Base-by-base conservation (phyloP, 2,329 filamentous ascomycete species). In the Ophiocordyceps camponoti-floridani region DNA sequence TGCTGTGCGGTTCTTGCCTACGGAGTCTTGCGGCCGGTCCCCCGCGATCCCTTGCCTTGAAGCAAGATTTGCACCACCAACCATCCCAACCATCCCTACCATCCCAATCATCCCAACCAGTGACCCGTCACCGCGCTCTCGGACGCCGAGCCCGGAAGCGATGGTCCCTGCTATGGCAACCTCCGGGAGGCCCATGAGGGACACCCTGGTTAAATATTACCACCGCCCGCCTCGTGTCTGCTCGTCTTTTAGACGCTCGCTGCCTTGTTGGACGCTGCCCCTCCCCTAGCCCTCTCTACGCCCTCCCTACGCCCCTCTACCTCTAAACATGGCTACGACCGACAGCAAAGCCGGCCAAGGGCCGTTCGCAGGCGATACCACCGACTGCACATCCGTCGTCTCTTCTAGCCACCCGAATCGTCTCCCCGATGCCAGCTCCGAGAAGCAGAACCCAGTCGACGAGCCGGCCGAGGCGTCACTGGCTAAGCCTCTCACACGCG, bases 401-500 rank as follows among this genome's bases (percentile, higher is more conserved):
- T 38, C 35, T 6, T 19, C 35, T n/a, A 16, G n/a, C 35, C 7
- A 18, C n/a, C 35, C 35, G 7, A 18, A 18, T 38, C 35, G 16
- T 16, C 35, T 38, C 16, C 35, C 35, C 4, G 35, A 10, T 18
- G 16, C 35, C 35, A 16, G 10, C 2, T 38, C 35, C 7, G 35
- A 38, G 35, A 38, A 38, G 35, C 35, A 18, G 35, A 16, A 18
- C 10, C 16, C 35, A 4, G 9, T 38, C 9, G 35, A 38, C 35
- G 35, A 38, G 16, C n/a, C n/a, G n/a, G 10, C 35, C 10, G 16
- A n/a, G 16, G n/a, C 19, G 23, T 9, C 10, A 2, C 40, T 27
- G 12, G 11, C 23, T 23, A 42, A 55, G 9, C 35, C 35, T 7
- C n/a, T 38, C 16, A 38, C n/a, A n/a, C 35, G 35, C 35, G 35